These are phyloP conservation scores for Penicillium paradoxum DNA, from an alignment of 495 filamentous ascomycete species.

Conservation along the genomic window DNA sequence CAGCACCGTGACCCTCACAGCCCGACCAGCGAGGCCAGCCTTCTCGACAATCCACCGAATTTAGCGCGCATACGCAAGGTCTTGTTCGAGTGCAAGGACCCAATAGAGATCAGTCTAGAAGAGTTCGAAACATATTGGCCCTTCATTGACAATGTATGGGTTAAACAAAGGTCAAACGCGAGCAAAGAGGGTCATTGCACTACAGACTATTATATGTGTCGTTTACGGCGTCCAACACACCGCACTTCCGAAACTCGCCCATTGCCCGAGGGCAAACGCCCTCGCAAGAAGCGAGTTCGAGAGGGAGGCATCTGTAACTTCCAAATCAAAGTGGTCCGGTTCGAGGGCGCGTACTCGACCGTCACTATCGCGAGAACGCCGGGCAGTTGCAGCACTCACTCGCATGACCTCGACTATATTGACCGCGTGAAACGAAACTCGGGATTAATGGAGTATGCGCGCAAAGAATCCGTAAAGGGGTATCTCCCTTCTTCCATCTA, in stretches of 20 bases:
- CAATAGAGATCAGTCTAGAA: conserved; percentile 46
- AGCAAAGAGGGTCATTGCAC: conserved; percentile 47
- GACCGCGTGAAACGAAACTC: conserved; percentile 50
- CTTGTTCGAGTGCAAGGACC: conserved; percentile 48
- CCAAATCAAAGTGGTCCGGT: conserved; percentile 47
- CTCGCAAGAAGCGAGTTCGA: conserved; percentile 45
- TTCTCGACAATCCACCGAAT: conserved; percentile 45
- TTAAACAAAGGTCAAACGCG: conserved; percentile 47
- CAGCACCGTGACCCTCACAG: background rate
- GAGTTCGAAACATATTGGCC: conserved; percentile 53
- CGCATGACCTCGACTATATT: conserved; percentile 48
- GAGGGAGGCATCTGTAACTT: conserved; percentile 51
- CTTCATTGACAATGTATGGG: conserved; percentile 52
- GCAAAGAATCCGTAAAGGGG: conserved; percentile 46
- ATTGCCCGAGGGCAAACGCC: conserved; percentile 47
- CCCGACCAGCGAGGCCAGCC: conserved; percentile 4
- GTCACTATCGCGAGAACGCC: conserved; percentile 40
- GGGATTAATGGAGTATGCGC: conserved; percentile 48
- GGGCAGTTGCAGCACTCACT: conserved; percentile 39
- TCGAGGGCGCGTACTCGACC: conserved; percentile 44
- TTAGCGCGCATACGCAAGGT: conserved; percentile 42
- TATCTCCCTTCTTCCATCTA: conserved; percentile 51
- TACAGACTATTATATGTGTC: conserved; percentile 51
- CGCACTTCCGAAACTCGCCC: conserved; percentile 40
- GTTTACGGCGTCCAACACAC: conserved; percentile 42